Base-by-base conservation (phyloP, 768 basidiomycete species). In the Gymnopilus dilepis region DNA sequence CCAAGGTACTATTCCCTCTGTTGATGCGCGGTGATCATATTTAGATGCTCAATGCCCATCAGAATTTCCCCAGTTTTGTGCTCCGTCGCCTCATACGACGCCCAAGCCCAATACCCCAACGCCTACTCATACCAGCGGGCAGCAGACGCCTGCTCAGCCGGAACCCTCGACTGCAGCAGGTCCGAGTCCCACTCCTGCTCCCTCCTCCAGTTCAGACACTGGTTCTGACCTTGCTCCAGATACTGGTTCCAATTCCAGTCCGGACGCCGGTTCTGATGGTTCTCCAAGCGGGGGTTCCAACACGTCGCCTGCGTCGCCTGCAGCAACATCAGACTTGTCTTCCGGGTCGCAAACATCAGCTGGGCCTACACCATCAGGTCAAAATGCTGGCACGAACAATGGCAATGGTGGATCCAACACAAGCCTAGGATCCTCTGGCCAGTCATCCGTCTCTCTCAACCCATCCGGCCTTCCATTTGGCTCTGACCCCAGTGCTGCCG, bases 61-160 rank as follows among this genome's bases (percentile, higher is more conserved):
- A 50, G 47, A n/a, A 24, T 50, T 50, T 50, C 47, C 28, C 30
- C 24, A 47, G 45, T 28, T 47, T n/a, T 50, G 47, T 24, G n/a
- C 30, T 31, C 47, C 47, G n/a, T 28, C 28, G n/a, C 47, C 30
- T 30, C 47, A 17, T 50, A 26, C 47, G 15, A 30, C 47, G 19
- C 17, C 47, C n/a, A 41, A 42, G 22, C 22, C 38, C 19, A 21
- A 28, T 17, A 11, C 37, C 13, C 24, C 38, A 17, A 13, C 37
- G 17, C 21, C 47, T 2, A 33, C 43, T 50, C 30, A 8, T 19
- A 30, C 45, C 26, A 48, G 26, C 31, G 28, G 17, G 47, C 28
- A 50, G 47, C 28, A 50, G 30, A 17, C 30, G 17, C 15, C 24
- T 28, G 7, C 47, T 15, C 45, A 47, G 26, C 45, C 45, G 3